These are phyloP conservation scores for Fagus crenata DNA, from an alignment of 306 rosid genomes.

Conservation along the genomic window DNA sequence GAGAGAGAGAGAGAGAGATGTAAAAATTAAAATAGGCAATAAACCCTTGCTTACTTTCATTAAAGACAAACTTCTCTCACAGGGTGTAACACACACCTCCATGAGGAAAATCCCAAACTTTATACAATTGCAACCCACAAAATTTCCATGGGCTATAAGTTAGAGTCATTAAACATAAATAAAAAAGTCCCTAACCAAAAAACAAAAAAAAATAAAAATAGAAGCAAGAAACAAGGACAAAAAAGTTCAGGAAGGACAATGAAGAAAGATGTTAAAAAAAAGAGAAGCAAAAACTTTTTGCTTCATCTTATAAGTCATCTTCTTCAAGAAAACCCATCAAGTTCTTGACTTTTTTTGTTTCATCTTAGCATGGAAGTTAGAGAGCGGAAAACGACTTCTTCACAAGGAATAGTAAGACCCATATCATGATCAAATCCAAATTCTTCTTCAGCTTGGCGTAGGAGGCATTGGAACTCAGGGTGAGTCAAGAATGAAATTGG, in stretches of 20 bases:
- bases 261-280: conserved; percentile 58
- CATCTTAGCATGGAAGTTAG: conserved; percentile 73
- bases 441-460: conserved; percentile 88
- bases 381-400: conserved; percentile 79
- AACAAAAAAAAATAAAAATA: not conserved
- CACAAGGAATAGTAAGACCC: conserved; percentile 96
- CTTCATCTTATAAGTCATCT: conserved; percentile 54
- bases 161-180: conserved; percentile 43
- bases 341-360: conserved; percentile 7
- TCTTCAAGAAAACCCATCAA: conserved; percentile 38
- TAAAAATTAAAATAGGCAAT: conserved; percentile 17
- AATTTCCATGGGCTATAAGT: conserved; percentile 39
- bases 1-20: too few relatives aligned
- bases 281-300: conserved; percentile 49
- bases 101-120: conserved; percentile 50
- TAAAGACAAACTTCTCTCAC: conserved; percentile 54
- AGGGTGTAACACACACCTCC: conserved; percentile 35
- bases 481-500: conserved; percentile 82
- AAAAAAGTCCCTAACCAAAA: conserved; percentile 28
- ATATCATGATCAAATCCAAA: conserved; percentile 88
- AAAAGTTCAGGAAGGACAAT: conserved; percentile 29
- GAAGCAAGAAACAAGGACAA: not conserved
- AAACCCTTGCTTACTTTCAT: conserved; percentile 23
- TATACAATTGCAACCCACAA: conserved; percentile 49
- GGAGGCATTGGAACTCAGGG: conserved; percentile 78